phyloP scores from a whole-genome alignment of 2,329 filamentous ascomycete genomes.

The Malbranchea cinnamomea region DNA sequence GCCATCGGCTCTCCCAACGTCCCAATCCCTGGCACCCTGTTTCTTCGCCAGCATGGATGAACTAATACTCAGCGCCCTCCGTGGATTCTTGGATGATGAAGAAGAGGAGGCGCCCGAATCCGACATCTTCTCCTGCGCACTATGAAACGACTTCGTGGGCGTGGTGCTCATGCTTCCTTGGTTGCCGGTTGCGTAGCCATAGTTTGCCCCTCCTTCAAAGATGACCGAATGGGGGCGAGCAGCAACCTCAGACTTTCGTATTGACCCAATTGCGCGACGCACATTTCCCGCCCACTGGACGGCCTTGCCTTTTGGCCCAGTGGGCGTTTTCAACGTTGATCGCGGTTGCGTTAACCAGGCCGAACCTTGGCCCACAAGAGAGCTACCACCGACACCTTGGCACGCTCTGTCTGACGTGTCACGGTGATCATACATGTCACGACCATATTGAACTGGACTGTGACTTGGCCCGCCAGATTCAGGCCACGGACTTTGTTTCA shows the following conservation, averaged over 20 bases:
- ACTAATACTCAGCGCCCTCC: constrained; percentile 34
- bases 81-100: too few species aligned
- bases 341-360: constrained; percentile 13
- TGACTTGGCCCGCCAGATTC: too few species aligned
- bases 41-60: constrained; percentile 34
- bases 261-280: constrained; percentile 43
- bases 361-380: too few species aligned
- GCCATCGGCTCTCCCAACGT: constrained; percentile 18
- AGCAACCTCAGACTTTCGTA: constrained; percentile 11
- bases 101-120: too few species aligned
- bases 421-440: too few species aligned
- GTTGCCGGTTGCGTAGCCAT: neutral
- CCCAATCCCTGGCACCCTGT: constrained; percentile 39
- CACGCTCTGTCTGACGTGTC: too few species aligned
- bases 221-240: constrained; percentile 1
- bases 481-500: too few species aligned
- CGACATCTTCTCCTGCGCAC: constrained; percentile 5
- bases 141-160: constrained; percentile 12
- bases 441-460: too few species aligned
- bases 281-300: constrained; percentile 56
- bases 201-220: neutral
- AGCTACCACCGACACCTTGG: too few species aligned
- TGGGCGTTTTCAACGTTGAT: constrained; percentile 7
- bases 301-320: constrained; percentile 31
- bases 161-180: constrained; percentile 14